These are phyloP conservation scores for Sanghuangporus baumii DNA, from an alignment of 1,284 basidiomycete species.

Conservation along the genomic window DNA sequence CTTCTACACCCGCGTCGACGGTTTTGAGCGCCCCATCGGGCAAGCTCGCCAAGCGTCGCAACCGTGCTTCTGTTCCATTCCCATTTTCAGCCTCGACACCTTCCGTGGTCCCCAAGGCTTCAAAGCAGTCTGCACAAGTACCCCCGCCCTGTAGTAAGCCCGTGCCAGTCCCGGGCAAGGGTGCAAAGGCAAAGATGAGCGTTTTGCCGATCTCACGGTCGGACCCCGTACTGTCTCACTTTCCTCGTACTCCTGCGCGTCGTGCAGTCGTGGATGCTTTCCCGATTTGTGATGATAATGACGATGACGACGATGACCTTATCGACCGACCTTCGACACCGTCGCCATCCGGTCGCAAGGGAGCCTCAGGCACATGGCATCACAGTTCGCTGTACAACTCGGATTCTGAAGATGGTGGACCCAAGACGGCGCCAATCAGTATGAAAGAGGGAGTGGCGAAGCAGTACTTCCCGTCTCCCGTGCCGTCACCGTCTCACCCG, in stretches of 20 bases:
- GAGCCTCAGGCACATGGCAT: neutral
- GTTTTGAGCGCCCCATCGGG: slow-evolving; percentile 13
- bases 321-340: slow-evolving; percentile 14
- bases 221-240: slow-evolving; percentile 9
- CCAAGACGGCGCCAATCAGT: slow-evolving; percentile 12
- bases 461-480: slow-evolving; percentile 14
- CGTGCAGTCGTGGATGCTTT: slow-evolving; percentile 4
- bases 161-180: slow-evolving; percentile 2
- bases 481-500: slow-evolving; percentile 9
- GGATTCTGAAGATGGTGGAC: neutral
- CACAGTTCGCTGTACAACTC: slow-evolving; percentile 1
- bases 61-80: slow-evolving; percentile 12
- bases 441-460: slow-evolving; percentile 4
- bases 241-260: neutral
- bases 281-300: slow-evolving; percentile 16
- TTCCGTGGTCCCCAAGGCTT: neutral
- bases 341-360: slow-evolving; percentile 1
- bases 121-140: neutral
- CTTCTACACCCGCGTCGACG: neutral
- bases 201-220: slow-evolving; percentile 11
- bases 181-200: neutral
- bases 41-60: slow-evolving; percentile 18
- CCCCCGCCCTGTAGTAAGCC: slow-evolving; percentile 4
- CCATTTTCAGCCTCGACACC: slow-evolving; percentile 7
- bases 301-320: slow-evolving; percentile 7